Evolutionary conservation across 331 rosid genomes (phyloP), one percentile per base, ranked within the genome.

Genomic region (Quercus phellos): DNA sequence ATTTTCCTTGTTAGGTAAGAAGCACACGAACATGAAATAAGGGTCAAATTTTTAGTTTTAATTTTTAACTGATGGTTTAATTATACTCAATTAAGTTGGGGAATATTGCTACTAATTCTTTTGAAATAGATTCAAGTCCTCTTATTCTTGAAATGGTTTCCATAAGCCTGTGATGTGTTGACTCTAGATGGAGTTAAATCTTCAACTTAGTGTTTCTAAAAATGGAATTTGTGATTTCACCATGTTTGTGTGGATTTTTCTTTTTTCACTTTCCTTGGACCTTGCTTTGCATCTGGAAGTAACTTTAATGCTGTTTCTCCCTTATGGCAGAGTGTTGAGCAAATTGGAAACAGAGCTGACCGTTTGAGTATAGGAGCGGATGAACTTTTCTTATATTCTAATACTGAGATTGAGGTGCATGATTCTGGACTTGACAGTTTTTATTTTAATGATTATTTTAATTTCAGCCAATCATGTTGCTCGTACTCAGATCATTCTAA

Each of bases 381-480:
- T 17, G 83, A 86, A 51, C 83, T 94, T 55, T 90, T 85, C 88
- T 78, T 94, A 82, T 94, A 94, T 79, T 90, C 99, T 63, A 90
- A 95, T 78, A 94, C 99, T 29, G 97, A 94, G 82, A 81, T 94
- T 79, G 94, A 94, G 99, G 97, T 94, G 77, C 71, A 51, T 73
- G 60, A 27, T 76, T 79, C 77, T 82, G 58, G 76, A 64, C 69
- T 79, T 32, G 43, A 17, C 68, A 77, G 19, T 50, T 43, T 21
- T 18, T 70, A 63, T 60, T 63, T 72, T 82, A 11, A 51, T 69
- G 72, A 58, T 72, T 16, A 51, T 35, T 3, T 58, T 51, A 61
- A 54, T 66, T 34, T 32, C 27, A 27, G 24, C 53, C 54, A 30
- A 46, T 53, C 26, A 30, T 34, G 32, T 67, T 56, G 50, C 46